Evolutionary conservation across 1,139 yeast genomes (phyloP), one percentile per base, ranked within the genome.

Genomic region (Magnusiomyces ingens): DNA sequence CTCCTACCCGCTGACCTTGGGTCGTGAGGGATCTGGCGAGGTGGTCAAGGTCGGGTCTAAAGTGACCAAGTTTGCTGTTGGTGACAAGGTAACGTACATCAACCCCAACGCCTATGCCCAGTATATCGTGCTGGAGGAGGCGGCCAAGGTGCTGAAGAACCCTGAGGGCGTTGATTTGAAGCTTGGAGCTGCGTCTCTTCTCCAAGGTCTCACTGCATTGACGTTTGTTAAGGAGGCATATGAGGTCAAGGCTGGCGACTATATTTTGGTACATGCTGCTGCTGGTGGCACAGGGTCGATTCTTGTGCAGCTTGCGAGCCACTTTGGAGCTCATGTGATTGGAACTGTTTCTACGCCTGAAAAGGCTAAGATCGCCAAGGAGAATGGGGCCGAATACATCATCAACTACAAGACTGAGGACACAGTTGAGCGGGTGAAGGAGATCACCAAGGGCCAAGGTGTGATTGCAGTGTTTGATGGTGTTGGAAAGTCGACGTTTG

Each of bases 261-360:
- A 69, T 60, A 77, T 85, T 44, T 74, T 90, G 52, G 82, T 88
- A 38, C 89, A 91, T 75, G 97, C 97, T 1, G 96, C 96, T 17
- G 96, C 96, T 8, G 97, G 97, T 50, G 96, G 97, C 55, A 93
- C 87, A 51, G 97, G 97, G 1, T 75, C 79, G 52, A 61, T 87
- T 15, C 69, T 88, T 53, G 75, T 76, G 46, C 96, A 89, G 69
- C 71, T 89, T 68, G 71, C 83, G 52, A 66, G 75, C 37, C 69
- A 69, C 29, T 73, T 73, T 51, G 95, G 95, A 26, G 96, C 89
- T 2, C 82, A 79, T 58, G 91, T 83, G 49, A 89, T 91, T 70
- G 96, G 94, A 2, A 75, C 87, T 43, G 93, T 95, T 2, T 87
- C 96, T 1, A 75, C 88, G 11, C 78, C 76, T 11, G 95, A 79